phyloP scores from a whole-genome alignment of 768 basidiomycete genomes.

The Trametes sanguinea region DNA sequence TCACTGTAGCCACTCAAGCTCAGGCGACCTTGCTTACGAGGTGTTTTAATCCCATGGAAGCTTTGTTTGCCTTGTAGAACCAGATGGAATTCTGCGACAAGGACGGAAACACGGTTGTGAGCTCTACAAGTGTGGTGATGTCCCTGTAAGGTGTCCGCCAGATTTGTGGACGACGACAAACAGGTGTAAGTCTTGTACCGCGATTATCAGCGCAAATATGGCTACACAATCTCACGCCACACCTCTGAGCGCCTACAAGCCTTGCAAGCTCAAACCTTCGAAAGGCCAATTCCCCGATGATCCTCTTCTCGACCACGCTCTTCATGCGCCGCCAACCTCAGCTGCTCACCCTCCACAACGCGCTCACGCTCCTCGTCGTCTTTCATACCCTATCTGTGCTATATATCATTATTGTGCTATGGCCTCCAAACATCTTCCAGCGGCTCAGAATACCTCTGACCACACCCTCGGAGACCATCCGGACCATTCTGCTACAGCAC shows the following conservation, averaged over 20 bases:
- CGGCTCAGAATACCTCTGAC: slow-evolving; percentile 56
- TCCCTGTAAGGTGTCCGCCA: background rate
- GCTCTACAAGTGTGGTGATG: background rate
- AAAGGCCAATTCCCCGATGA: background rate
- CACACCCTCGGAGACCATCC: slow-evolving; percentile 54
- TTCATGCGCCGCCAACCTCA: slow-evolving; percentile 19
- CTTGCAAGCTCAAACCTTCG: background rate
- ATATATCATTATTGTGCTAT: slow-evolving; percentile 45
- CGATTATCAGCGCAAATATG: background rate
- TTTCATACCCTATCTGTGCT: slow-evolving; percentile 54
- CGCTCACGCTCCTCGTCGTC: slow-evolving; percentile 44
- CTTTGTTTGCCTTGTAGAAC: no score
- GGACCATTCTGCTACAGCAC: slow-evolving; percentile 43
- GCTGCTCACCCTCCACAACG: slow-evolving; percentile 26
- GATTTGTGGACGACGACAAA: background rate
- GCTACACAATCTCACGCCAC: background rate
- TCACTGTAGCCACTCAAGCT: no score
- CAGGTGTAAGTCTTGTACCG: background rate
- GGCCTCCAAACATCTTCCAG: slow-evolving; percentile 65
- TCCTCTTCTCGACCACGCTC: slow-evolving; percentile 23
- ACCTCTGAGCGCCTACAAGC: background rate
- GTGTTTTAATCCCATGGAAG: no score
- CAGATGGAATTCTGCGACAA: no score
- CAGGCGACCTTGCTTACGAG: no score
- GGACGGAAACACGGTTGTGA: no score